Base-by-base conservation (phyloP, 1,284 basidiomycete genomes). In the Meira miltonrushii region DNA sequence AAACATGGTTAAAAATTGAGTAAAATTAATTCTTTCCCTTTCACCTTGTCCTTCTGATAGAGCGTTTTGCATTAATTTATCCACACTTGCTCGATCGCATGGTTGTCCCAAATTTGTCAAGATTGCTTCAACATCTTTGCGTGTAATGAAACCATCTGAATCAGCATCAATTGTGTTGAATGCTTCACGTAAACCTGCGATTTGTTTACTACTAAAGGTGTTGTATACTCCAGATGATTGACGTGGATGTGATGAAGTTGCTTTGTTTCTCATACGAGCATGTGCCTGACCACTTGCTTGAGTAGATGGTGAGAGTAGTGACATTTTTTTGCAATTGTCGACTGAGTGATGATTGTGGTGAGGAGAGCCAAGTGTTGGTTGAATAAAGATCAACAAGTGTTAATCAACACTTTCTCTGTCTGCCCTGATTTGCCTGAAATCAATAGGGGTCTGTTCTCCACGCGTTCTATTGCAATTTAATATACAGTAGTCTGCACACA, bases 121-220 rank as follows among this genome's bases (percentile, higher is more conserved):
- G 65, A 79, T 68, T 10, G 66, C 65, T 0, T 64, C 60, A 17
- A 80, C 57, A 55, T 80, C 78, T 21, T 41, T 21, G 41, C 68
- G 61, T 10, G 67, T 67, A 62, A 80, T 75, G 47, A 74, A 54
- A 4, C 79, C 79, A 59, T 80, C 79, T 8, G 62, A 60, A 57
- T 80, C 74, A 38, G 76, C 67, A 57, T 80, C 79, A 56, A 80
- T 70, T 61, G 79, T 68, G 53, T 65, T 70, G 65, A 80, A 80
- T 1, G 79, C 79, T 51, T 80, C 79, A 50, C 79, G 75, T 69
- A 80, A 79, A 23, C 74, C 72, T 57, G 78, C 72, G 54, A 80
- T 77, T 63, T 80, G 79, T 52, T 73, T 72, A 2, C 68, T 57
- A 12, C 67, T 68, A 54, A 73, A 77, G 39, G 71, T 70, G 38